Percentiles rank a stretch among this genome's conserved stretches.
Evolutionary conservation across 495 filamentous ascomycete genomes (phyloP).

Genomic region (Podospora sp.): DNA sequence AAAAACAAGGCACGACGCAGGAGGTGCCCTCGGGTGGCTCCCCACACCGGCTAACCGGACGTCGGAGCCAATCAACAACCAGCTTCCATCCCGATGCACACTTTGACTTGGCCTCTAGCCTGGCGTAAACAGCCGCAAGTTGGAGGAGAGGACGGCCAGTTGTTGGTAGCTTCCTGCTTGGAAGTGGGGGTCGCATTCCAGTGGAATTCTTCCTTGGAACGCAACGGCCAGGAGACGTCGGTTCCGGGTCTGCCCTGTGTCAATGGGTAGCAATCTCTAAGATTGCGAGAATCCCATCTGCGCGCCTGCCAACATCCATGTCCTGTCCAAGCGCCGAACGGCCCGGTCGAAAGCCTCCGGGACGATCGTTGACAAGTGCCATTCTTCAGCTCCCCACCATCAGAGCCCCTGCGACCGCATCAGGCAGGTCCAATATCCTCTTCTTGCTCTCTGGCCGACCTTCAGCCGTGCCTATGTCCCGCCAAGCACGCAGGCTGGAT

Average conservation of each 20-base stretch:
- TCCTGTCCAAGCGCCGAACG: not conserved
- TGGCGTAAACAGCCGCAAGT: not conserved
- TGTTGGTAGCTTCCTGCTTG: conserved; percentile 3
- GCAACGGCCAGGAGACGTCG: conserved; percentile 15
- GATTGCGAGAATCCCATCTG: conserved; percentile 6
- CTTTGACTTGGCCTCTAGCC: not conserved
- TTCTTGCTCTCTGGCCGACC: not conserved
- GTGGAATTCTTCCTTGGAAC: not conserved
- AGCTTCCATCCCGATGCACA: not conserved
- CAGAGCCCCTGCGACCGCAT: conserved; percentile 11
- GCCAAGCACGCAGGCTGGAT: too few relatives aligned
- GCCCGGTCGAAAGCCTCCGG: conserved; percentile 5
- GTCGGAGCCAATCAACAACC: not conserved
- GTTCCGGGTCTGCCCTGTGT: not conserved
- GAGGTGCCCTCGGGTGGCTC: not conserved
- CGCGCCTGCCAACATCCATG: not conserved
- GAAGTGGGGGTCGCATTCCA: conserved; percentile 19
- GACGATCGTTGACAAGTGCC: conserved; percentile 4
- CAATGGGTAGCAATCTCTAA: conserved; percentile 2
- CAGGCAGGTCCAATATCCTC: not conserved
- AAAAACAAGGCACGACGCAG: not conserved
- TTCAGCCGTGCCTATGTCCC: not conserved
- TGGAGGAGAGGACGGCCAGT: not conserved
- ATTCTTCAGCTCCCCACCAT: not conserved
- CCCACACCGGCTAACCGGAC: not conserved